These are phyloP conservation scores for Didymella segeticola DNA, from an alignment of 2,329 filamentous ascomycete species.

Conservation along the genomic window DNA sequence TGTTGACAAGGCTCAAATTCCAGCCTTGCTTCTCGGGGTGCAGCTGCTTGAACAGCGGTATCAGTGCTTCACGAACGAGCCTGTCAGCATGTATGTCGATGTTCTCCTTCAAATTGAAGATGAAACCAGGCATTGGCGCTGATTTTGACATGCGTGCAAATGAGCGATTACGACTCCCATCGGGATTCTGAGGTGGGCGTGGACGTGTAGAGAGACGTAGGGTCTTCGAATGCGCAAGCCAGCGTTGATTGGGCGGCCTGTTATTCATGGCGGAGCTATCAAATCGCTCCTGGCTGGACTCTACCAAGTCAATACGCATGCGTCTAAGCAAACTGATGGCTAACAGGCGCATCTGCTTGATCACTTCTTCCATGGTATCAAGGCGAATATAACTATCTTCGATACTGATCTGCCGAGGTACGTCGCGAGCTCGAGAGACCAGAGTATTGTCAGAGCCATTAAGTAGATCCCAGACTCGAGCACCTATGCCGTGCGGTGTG, in stretches of 20 bases:
- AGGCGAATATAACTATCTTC: conserved; percentile 87
- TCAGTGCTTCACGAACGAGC: conserved; percentile 71
- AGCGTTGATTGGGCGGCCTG: conserved; percentile 52
- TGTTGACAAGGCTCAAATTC: conserved; percentile 84
- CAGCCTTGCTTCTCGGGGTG: conserved; percentile 73
- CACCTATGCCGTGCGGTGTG: conserved; percentile 72
- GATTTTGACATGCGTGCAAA: conserved; percentile 80
- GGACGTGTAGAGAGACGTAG: conserved; percentile 81
- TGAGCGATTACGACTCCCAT: conserved; percentile 62
- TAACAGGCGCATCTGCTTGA: conserved; percentile 72
- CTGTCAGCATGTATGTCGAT: conserved; percentile 69
- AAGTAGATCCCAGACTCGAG: conserved; percentile 76
- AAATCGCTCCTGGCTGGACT: conserved; percentile 50
- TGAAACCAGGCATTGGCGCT: conserved; percentile 72
- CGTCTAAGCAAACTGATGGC: conserved; percentile 74
- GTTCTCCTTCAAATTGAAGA: conserved; percentile 69
- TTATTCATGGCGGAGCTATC: neutral
- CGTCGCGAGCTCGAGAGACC: conserved; percentile 72
- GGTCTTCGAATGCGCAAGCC: conserved; percentile 83
- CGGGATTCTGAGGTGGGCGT: conserved; percentile 58
- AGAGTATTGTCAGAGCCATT: conserved; percentile 80
- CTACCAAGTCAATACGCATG: conserved; percentile 78
- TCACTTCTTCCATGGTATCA: conserved; percentile 67
- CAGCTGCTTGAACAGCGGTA: conserved; percentile 76
- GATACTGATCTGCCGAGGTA: conserved; percentile 90